A percentile compares a stretch with the other conserved stretches of the same genome.
phyloP scores from a whole-genome alignment of 129 eudicot genomes.

The Glebionis coronaria region DNA sequence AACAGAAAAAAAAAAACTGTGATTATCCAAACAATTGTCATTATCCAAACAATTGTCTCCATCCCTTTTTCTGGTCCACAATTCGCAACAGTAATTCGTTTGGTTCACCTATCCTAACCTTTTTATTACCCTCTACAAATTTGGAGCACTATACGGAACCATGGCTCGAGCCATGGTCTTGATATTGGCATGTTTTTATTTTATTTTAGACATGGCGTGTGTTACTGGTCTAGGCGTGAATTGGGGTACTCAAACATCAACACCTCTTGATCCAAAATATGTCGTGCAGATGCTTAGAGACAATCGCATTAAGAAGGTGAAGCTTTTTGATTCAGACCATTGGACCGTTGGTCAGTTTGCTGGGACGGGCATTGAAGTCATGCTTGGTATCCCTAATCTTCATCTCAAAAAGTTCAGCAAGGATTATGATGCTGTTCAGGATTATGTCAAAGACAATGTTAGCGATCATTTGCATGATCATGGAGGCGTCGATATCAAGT shows the following conservation, averaged over 20 bases:
- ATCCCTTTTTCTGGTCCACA: background rate
- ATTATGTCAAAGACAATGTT: conserved; percentile 43
- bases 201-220: conserved; percentile 9
- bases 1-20: background rate
- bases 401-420: conserved; percentile 24
- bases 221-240: conserved; percentile 38
- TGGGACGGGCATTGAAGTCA: conserved; percentile 43
- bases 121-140: conserved; percentile 6
- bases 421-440: conserved; percentile 30
- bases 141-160: conserved; percentile 24
- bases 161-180: conserved; percentile 47
- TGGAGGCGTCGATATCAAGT: conserved; percentile 48
- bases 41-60: background rate
- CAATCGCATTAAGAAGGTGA: conserved; percentile 46
- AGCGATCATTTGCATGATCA: conserved; percentile 21
- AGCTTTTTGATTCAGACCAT: conserved; percentile 51
- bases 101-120: conserved; percentile 12
- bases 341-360: conserved; percentile 38
- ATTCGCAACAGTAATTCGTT: background rate
- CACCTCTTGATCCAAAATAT: conserved; percentile 30
- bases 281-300: conserved; percentile 48
- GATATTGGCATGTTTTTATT: conserved; percentile 28
- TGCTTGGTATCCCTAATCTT: conserved; percentile 46
- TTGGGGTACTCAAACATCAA: conserved; percentile 46
- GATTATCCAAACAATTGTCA: background rate